phyloP scores from a whole-genome alignment of 1,284 basidiomycete species.

The Mycena citricolor region DNA sequence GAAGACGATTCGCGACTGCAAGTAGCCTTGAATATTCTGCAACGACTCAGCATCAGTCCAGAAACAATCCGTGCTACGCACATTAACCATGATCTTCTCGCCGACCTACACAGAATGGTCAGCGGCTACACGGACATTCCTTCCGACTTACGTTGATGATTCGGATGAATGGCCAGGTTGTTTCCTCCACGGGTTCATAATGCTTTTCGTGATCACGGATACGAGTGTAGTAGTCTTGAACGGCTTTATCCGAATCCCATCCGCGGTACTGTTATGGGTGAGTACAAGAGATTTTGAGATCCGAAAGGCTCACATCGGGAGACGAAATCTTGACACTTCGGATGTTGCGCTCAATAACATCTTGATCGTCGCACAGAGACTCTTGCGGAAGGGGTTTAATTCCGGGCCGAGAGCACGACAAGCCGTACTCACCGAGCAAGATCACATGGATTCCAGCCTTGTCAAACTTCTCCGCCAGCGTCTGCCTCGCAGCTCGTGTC shows the following conservation, averaged over 20 bases:
- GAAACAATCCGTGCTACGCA: slow-evolving; percentile 32
- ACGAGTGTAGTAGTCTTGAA: slow-evolving; percentile 89
- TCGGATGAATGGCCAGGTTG: slow-evolving; percentile 90
- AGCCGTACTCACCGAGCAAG: slow-evolving; percentile 70
- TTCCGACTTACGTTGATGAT: slow-evolving; percentile 84
- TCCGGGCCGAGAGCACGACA: neutral
- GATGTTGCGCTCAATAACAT: slow-evolving; percentile 93
- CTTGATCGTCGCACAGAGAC: slow-evolving; percentile 83
- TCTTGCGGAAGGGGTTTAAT: slow-evolving; percentile 48
- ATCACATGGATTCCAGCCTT: slow-evolving; percentile 87
- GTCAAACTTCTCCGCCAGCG: slow-evolving; percentile 83
- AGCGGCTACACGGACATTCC: too few species aligned
- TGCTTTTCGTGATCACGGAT: slow-evolving; percentile 85
- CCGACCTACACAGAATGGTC: slow-evolving; percentile 59
- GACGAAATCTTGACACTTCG: slow-evolving; percentile 97
- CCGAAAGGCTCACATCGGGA: slow-evolving; percentile 74
- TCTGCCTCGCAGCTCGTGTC: slow-evolving; percentile 63
- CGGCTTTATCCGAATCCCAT: slow-evolving; percentile 91
- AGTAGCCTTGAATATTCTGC: slow-evolving; percentile 85
- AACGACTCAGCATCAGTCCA: slow-evolving; percentile 10
- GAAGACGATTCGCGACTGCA: slow-evolving; percentile 92
- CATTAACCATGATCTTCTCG: slow-evolving; percentile 90
- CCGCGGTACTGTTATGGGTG: slow-evolving; percentile 88
- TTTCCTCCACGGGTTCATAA: slow-evolving; percentile 87
- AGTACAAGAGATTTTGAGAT: too few species aligned